Evolutionary conservation across 1,139 yeast species (phyloP).

Genomic region (Debaryomyces nepalensis): DNA sequence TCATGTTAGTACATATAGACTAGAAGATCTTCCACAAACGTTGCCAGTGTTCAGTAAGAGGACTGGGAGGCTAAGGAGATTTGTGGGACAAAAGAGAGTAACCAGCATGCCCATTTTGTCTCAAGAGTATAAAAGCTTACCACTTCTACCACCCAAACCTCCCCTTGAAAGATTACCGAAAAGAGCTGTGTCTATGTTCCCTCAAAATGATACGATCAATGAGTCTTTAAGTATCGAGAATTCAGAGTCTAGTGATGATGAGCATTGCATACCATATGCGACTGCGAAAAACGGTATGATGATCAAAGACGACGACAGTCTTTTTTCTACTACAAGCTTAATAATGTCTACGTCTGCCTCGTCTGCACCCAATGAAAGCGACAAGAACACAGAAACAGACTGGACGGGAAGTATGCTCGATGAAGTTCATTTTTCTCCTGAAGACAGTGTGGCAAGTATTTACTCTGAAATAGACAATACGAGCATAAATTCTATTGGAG

Average conservation of each 20-base stretch:
- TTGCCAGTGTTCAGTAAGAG: slow-evolving; percentile 33
- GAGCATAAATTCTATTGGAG: neutral
- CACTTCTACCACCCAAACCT: slow-evolving; percentile 10
- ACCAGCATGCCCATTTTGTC: slow-evolving; percentile 29
- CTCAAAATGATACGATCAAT: neutral
- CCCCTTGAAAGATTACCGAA: neutral
- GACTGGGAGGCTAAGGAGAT: slow-evolving; percentile 29
- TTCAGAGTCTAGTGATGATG: neutral
- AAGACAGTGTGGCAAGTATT: slow-evolving; percentile 5
- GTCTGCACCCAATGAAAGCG: slow-evolving; percentile 4
- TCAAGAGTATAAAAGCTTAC: slow-evolving; percentile 5
- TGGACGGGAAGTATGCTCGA: too few relatives aligned
- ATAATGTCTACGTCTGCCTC: slow-evolving; percentile 7
- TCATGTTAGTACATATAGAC: slow-evolving; percentile 30
- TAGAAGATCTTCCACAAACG: slow-evolving; percentile 36
- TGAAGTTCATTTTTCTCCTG: neutral
- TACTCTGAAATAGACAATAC: neutral
- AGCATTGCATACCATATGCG: neutral
- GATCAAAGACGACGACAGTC: slow-evolving; percentile 9
- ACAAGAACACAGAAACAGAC: neutral
- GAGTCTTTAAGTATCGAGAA: neutral
- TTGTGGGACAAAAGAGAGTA: slow-evolving; percentile 22
- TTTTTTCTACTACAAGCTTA: slow-evolving; percentile 8
- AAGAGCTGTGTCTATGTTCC: slow-evolving; percentile 12
- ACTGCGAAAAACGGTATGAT: slow-evolving; percentile 3